phyloP scores from a whole-genome alignment of 352 stramenopile species.

The Peronosclerospora sorghi region DNA sequence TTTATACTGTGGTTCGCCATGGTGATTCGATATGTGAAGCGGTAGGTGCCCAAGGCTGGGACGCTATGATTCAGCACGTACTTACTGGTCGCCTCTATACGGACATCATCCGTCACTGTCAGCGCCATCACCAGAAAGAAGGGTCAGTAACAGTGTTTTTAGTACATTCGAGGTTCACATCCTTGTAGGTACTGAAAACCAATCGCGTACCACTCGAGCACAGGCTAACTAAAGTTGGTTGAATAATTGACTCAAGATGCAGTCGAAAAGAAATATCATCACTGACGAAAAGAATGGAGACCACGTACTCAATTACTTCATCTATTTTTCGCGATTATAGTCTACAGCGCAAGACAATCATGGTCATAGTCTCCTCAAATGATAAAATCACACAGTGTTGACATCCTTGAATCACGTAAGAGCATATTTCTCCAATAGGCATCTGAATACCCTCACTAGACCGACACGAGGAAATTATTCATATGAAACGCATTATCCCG shows the following conservation, averaged over 20 bases:
- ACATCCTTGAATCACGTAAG: constrained; percentile 30
- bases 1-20: constrained; percentile 66
- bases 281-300: neutral
- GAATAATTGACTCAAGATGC: constrained; percentile 39
- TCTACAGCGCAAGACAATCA: constrained; percentile 9
- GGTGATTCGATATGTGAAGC: constrained; percentile 69
- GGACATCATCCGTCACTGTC: constrained; percentile 52
- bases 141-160: neutral
- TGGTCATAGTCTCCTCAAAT: constrained; percentile 1
- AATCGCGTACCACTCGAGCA: constrained; percentile 48
- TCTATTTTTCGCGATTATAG: constrained; percentile 42
- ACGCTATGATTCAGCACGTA: constrained; percentile 49
- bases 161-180: neutral
- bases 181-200: neutral
- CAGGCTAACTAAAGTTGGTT: constrained; percentile 50
- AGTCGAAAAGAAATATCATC: neutral
- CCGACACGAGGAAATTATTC: constrained; percentile 14
- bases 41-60: constrained; percentile 39
- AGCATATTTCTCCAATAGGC: constrained; percentile 33
- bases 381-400: neutral
- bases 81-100: constrained; percentile 64
- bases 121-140: constrained; percentile 18
- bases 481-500: constrained; percentile 29
- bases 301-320: constrained; percentile 45
- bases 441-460: constrained; percentile 26